These are phyloP conservation scores for Aphanocladium album DNA, from an alignment of 2,329 filamentous ascomycete genomes.

Conservation along the genomic window DNA sequence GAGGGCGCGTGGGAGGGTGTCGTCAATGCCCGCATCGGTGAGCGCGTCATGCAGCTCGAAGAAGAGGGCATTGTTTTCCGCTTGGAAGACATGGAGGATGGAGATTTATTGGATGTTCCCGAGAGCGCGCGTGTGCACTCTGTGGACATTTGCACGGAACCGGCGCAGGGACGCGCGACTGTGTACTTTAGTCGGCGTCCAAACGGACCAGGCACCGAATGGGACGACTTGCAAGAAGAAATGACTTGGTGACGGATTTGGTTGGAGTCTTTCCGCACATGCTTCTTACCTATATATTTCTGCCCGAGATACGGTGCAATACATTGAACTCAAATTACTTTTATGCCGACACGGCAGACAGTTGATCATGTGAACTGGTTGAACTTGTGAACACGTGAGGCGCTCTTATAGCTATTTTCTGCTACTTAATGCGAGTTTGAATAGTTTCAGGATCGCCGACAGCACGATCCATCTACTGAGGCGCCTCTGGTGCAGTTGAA, in stretches of 20 bases:
- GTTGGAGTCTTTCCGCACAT: too few species aligned
- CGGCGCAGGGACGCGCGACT: slow-evolving; percentile 5
- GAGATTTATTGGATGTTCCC: slow-evolving; percentile 14
- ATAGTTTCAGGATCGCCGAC: too few species aligned
- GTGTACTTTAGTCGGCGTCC: slow-evolving; percentile 1
- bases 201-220: slow-evolving; percentile 2
- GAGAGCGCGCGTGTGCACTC: slow-evolving; percentile 9
- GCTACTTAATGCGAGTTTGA: too few species aligned
- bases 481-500: too few species aligned
- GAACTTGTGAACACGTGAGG: too few species aligned
- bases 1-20: slow-evolving; percentile 14
- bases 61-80: slow-evolving; percentile 12
- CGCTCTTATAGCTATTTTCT: too few species aligned
- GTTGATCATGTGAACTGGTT: too few species aligned
- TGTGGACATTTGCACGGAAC: slow-evolving; percentile 11
- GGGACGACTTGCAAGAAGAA: slow-evolving; percentile 6
- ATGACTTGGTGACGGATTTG: neutral
- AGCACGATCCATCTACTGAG: too few species aligned
- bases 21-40: slow-evolving; percentile 11
- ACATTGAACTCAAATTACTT: too few species aligned
- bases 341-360: too few species aligned
- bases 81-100: slow-evolving; percentile 14
- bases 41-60: slow-evolving; percentile 14
- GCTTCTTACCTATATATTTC: too few species aligned
- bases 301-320: too few species aligned